Percentiles rank a stretch among this genome's conserved stretches.
Conservation (phyloP, 106 monocot genomes). For the Phalaenopsis equestris region DNA sequence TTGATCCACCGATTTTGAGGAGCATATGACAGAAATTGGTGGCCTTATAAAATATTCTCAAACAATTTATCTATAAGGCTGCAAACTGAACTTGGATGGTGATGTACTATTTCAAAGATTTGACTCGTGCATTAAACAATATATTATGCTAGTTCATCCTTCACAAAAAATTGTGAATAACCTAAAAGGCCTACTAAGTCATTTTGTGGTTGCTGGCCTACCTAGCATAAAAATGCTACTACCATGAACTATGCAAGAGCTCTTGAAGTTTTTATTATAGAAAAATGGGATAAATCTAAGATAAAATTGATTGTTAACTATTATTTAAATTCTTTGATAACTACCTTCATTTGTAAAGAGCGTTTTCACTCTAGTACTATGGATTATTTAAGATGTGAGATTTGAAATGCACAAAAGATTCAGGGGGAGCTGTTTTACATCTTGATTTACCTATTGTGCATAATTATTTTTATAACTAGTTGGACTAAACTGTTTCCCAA, state of each 20-base stretch:
- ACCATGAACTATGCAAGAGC: no score
- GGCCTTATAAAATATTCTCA: no score
- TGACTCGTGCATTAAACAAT: not conserved
- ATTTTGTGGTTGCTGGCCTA: no score
- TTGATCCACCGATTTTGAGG: no score
- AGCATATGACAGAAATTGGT: no score
- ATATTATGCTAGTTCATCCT: not conserved
- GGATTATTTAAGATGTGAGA: not conserved
- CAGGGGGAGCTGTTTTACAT: not conserved
- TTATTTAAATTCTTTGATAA: not conserved
- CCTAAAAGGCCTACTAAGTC: no score
- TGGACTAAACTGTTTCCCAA: not conserved
- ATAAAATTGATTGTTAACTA: not conserved
- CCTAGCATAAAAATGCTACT: no score
- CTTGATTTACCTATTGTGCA: not conserved
- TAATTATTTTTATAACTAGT: not conserved
- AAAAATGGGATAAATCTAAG: not conserved
- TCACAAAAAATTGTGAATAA: no score
- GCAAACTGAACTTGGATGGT: not conserved
- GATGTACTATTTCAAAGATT: not conserved
- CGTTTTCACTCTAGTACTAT: not conserved
- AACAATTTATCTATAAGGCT: not conserved
- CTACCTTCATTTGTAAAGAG: not conserved
- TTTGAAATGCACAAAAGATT: not conserved
- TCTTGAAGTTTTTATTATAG: not conserved